phyloP scores from a whole-genome alignment of 2,329 filamentous ascomycete species.

The Amylocarpus encephaloides region DNA sequence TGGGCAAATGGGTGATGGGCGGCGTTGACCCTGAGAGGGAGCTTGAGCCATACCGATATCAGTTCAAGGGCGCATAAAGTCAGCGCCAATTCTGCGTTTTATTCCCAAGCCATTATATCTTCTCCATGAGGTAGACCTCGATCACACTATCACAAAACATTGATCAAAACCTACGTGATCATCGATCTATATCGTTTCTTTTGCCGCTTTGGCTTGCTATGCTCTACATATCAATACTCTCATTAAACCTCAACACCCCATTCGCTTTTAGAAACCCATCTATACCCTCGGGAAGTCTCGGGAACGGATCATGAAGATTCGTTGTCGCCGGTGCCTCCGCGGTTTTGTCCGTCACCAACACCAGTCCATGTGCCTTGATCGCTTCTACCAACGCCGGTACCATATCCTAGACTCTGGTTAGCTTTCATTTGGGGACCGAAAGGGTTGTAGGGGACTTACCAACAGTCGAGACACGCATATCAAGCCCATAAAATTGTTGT shows the following conservation, averaged over 20 bases:
- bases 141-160: background rate
- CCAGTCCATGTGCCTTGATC: constrained; percentile 89
- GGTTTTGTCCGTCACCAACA: constrained; percentile 83
- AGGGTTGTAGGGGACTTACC: constrained; percentile 46
- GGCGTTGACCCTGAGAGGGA: constrained; percentile 61
- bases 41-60: constrained; percentile 55
- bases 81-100: too few species aligned
- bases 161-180: background rate
- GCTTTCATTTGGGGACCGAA: background rate
- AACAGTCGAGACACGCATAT: constrained; percentile 83
- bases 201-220: background rate
- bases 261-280: constrained; percentile 82
- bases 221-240: constrained; percentile 68
- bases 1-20: constrained; percentile 59
- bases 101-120: too few species aligned
- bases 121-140: too few species aligned
- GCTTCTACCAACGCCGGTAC: constrained; percentile 87
- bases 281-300: constrained; percentile 68
- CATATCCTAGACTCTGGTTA: constrained; percentile 61
- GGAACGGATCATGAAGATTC: constrained; percentile 44
- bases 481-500: constrained; percentile 97
- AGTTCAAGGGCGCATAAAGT: constrained; percentile 57
- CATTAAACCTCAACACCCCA: constrained; percentile 86
- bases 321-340: constrained; percentile 34
- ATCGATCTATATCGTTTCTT: background rate